Base-by-base conservation (phyloP, 805 yeast species). In the Clavispora vitiphila region DNA sequence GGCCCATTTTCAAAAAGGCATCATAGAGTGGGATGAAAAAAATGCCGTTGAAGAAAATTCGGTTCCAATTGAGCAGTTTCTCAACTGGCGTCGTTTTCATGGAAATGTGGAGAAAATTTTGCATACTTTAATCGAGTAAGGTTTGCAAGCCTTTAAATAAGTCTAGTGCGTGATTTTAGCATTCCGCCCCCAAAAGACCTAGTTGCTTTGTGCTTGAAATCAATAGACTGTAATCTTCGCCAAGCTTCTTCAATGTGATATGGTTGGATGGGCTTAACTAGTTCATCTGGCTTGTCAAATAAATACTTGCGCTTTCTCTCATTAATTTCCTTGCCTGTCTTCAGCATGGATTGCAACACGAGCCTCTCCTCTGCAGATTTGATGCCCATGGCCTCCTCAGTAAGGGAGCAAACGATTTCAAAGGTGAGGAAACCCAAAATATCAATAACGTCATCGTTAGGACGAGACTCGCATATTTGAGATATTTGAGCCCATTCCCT, bases 371-470 rank as follows among this genome's bases (percentile, higher is more conserved):
- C 89, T 20, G 78, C 73, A 40, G 75, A 77, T 52, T 90, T 89
- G 25, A 93, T 81, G 44, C 75, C 77, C 60, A 91, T 72, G 1
- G 98, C 98, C 53, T 83, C 86, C 63, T 91, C 98, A 0, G 99
- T 93, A 39, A 93, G 65, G 8, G 91, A 82, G 56, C 98, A 95
- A 3, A 93, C 99, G 61, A 91, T 89, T 61, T 93, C 99, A 68
- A 93, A 93, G 1, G 99, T 93, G 41, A 93, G 65, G 57, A 93
- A 93, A 21, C 99, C 99, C 25, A 93, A 67, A 29, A 91, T 93
- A 69, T 93, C 99, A 50, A 93, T 82, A 20, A 93, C 96, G 69
- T 93, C 99, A 63, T 93, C 99, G 57, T 86, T 86, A 2, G 98
- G 96, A 54, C 91, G 78, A 16, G 91, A 79, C 47, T 93, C 99